These are phyloP conservation scores for Prunus mume DNA, from an alignment of 306 rosid genomes.

Conservation along the genomic window DNA sequence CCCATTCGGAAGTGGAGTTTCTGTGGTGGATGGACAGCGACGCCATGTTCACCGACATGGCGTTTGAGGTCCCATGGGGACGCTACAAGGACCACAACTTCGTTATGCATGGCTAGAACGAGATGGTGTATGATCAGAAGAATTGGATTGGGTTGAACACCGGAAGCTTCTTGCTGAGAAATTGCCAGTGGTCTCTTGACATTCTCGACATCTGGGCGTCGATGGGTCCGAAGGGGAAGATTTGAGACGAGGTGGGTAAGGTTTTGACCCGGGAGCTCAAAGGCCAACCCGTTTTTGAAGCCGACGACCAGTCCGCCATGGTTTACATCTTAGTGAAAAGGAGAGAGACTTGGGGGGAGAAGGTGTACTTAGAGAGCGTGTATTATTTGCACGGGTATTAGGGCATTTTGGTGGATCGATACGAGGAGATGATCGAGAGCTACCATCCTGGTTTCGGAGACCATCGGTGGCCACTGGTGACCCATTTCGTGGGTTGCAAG, in stretches of 20 bases:
- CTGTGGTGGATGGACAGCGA: slow-evolving; percentile 98
- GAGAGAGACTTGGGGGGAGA: slow-evolving; percentile 63
- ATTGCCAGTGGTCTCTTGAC: slow-evolving; percentile 80
- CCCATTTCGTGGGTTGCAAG: slow-evolving; percentile 92
- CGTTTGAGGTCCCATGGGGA: slow-evolving; percentile 87
- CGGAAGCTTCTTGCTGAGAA: slow-evolving; percentile 68
- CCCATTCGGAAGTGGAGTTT: slow-evolving; percentile 81
- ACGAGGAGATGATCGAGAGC: slow-evolving; percentile 77
- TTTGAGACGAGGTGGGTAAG: slow-evolving; percentile 83
- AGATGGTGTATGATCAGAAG: slow-evolving; percentile 73
- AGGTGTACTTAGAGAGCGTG: slow-evolving; percentile 66
- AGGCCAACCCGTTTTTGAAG: slow-evolving; percentile 73
- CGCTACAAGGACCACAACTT: slow-evolving; percentile 62
- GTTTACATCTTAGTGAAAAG: slow-evolving; percentile 58
- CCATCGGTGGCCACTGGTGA: slow-evolving; percentile 89
- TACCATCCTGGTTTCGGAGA: slow-evolving; percentile 84
- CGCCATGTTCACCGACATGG: slow-evolving; percentile 96
- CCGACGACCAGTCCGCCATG: slow-evolving; percentile 88
- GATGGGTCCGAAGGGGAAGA: slow-evolving; percentile 87
- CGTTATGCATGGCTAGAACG: slow-evolving; percentile 87
- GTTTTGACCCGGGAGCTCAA: slow-evolving; percentile 62
- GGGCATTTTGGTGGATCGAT: slow-evolving; percentile 84
- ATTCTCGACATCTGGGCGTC: slow-evolving; percentile 92
- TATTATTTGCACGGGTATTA: slow-evolving; percentile 84
- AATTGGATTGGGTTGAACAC: slow-evolving; percentile 91